Evolutionary conservation across 1,284 basidiomycete genomes (phyloP).

Genomic region (Thelephora terrestris): DNA sequence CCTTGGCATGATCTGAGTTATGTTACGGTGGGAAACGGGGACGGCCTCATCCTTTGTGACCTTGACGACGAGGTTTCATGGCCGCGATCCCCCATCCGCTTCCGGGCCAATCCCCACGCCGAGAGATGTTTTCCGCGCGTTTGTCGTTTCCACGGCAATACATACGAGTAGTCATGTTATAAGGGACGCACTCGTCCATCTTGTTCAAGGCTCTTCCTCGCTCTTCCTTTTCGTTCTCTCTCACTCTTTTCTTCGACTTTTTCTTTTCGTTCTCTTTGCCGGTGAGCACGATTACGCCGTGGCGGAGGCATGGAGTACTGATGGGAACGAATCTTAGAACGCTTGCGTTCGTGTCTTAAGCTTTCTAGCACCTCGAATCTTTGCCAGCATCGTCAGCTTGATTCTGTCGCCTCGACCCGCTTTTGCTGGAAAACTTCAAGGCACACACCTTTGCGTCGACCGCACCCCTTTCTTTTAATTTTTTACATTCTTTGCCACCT

Average conservation of each 20-base stretch:
- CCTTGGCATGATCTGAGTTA: no score
- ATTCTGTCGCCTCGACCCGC: no score
- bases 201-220: conserved; percentile 18
- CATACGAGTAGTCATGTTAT: conserved; percentile 20
- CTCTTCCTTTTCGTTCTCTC: conserved; percentile 25
- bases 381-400: neutral
- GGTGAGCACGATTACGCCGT: conserved; percentile 22
- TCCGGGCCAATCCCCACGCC: no score
- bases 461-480: conserved; percentile 41
- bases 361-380: neutral
- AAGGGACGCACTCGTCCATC: conserved; percentile 13
- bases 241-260: conserved; percentile 26
- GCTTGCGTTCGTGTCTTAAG: conserved; percentile 27
- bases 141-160: no score
- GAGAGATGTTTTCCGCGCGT: no score
- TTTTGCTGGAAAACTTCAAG: no score
- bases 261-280: conserved; percentile 31
- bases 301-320: neutral
- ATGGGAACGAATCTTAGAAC: conserved; percentile 19
- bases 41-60: no score
- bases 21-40: no score
- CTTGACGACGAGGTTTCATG: no score
- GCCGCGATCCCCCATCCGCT: no score
- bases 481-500: conserved; percentile 25
- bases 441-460: conserved; percentile 48